phyloP scores from a whole-genome alignment of 768 basidiomycete species.

The Suillus variegatus region DNA sequence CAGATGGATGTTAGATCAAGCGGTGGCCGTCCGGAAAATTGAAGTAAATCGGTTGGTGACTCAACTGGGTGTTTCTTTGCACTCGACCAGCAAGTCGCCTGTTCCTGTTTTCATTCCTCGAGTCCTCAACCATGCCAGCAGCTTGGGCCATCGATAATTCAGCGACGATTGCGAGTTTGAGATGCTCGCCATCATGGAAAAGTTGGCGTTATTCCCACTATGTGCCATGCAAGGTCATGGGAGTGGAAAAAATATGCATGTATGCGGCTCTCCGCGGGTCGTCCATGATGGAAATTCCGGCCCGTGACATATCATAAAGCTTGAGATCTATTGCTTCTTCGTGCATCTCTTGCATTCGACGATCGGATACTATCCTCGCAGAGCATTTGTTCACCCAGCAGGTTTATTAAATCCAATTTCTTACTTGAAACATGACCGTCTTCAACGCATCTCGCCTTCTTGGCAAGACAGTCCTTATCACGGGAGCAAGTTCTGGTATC shows the following conservation, averaged over 20 bases:
- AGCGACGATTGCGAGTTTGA: conserved; percentile 6
- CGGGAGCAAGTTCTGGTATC: conserved; percentile 89
- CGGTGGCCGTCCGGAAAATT: background rate
- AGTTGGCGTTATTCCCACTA: conserved; percentile 1
- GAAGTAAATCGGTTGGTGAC: background rate
- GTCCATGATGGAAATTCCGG: conserved; percentile 6
- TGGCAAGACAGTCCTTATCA: conserved; percentile 85
- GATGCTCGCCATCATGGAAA: conserved; percentile 10
- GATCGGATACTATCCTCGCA: conserved; percentile 1
- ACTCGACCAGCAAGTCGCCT: conserved; percentile 48
- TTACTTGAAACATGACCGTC: conserved; percentile 59
- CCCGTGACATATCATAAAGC: background rate
- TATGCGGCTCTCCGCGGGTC: conserved; percentile 15
- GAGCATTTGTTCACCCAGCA: background rate
- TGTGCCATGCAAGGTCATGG: conserved; percentile 9
- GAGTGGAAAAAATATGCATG: background rate
- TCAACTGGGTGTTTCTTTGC: conserved; percentile 44
- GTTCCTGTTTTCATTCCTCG: conserved; percentile 45
- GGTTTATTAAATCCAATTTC: conserved; percentile 1
- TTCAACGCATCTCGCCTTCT: conserved; percentile 81
- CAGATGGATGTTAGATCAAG: background rate
- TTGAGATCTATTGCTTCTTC: conserved; percentile 6
- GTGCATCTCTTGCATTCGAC: background rate
- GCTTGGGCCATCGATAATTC: conserved; percentile 41
- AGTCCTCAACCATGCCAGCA: conserved; percentile 53